Conservation (phyloP, 306 rosid genomes). For the Boehmeria nivea region DNA sequence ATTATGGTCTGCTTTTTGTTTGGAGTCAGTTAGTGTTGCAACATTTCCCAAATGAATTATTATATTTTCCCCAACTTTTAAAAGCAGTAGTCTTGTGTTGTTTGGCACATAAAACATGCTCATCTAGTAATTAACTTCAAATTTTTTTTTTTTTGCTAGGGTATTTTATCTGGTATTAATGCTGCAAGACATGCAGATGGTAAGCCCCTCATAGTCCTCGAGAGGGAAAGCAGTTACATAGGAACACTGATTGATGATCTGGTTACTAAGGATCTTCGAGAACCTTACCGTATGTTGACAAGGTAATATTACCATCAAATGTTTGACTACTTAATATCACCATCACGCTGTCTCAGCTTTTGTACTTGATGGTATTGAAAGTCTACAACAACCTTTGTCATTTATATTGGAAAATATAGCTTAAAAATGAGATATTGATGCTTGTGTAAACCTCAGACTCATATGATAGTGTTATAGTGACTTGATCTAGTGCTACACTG, state of each 20-base stretch:
- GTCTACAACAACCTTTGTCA: too few species aligned
- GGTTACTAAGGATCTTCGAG: conserved; percentile 58
- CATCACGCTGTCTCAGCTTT: too few species aligned
- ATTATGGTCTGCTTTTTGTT: not conserved
- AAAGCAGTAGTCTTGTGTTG: not conserved
- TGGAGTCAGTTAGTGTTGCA: too few species aligned
- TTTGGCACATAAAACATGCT: conserved; percentile 11
- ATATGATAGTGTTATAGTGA: too few species aligned
- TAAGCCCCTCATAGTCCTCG: conserved; percentile 77
- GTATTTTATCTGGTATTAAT: conserved; percentile 88
- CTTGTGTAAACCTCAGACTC: too few species aligned
- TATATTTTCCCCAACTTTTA: not conserved
- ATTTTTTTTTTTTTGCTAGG: conserved; percentile 34
- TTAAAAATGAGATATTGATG: too few species aligned
- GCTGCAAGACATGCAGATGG: conserved; percentile 88
- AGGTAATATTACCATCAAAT: too few species aligned
- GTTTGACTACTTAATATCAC: too few species aligned
- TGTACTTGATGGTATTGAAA: not conserved
- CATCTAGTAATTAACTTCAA: conserved; percentile 12
- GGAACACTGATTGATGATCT: conserved; percentile 86
- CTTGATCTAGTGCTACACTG: too few species aligned
- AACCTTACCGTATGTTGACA: conserved; percentile 63
- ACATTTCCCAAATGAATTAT: too few species aligned
- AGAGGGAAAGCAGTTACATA: conserved; percentile 89
- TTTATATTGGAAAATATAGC: too few species aligned